Conservation (phyloP, 352 stramenopile genomes). For the Phytophthora boehmeriae region DNA sequence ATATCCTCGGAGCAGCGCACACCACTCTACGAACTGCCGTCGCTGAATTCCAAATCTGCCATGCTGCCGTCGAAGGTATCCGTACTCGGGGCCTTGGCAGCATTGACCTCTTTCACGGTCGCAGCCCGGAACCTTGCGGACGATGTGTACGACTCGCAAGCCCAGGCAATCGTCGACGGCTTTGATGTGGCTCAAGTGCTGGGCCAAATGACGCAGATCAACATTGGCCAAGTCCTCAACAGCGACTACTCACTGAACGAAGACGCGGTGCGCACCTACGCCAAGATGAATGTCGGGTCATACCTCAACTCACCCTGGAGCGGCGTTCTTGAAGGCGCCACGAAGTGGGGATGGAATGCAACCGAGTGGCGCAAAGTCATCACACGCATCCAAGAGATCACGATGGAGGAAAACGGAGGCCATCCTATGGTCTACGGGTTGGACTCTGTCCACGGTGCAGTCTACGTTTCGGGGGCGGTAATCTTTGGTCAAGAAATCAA, state of each 20-base stretch:
- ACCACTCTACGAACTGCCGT: slow-evolving; percentile 1
- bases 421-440: slow-evolving; percentile 87
- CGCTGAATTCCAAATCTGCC: not conserved
- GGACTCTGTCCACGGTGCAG: slow-evolving; percentile 92
- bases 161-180: slow-evolving; percentile 55
- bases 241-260: slow-evolving; percentile 64
- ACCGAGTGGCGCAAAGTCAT: slow-evolving; percentile 78
- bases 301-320: slow-evolving; percentile 81
- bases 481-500: slow-evolving; percentile 92
- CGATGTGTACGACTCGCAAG: slow-evolving; percentile 42
- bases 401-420: slow-evolving; percentile 60
- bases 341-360: slow-evolving; percentile 53
- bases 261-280: slow-evolving; percentile 64
- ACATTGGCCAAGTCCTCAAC: slow-evolving; percentile 77
- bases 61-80: slow-evolving; percentile 50
- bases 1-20: slow-evolving; percentile 19
- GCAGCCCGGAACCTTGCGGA: slow-evolving; percentile 20
- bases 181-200: slow-evolving; percentile 65
- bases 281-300: slow-evolving; percentile 82
- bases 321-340: slow-evolving; percentile 16
- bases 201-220: slow-evolving; percentile 92
- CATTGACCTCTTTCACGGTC: slow-evolving; percentile 16
- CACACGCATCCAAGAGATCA: slow-evolving; percentile 79
- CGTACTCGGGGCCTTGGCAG: slow-evolving; percentile 33
- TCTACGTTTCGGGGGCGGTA: slow-evolving; percentile 81